Evolutionary conservation across 306 rosid genomes (phyloP), one percentile per base, ranked within the genome.

Genomic region (Prunus persica): DNA sequence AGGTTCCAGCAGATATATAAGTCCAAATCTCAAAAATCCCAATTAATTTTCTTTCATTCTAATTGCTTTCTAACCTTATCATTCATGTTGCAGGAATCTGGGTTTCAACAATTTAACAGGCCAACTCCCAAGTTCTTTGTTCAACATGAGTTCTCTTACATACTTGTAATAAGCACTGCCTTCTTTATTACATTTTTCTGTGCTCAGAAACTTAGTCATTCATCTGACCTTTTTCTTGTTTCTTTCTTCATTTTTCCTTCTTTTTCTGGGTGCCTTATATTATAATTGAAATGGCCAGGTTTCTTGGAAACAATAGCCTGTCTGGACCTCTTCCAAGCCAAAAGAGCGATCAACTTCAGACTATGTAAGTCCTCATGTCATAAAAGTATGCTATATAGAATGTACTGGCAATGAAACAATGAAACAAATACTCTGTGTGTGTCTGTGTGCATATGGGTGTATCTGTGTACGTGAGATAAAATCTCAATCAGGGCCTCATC

Each of bases 231-330:
- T 51, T 49, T 20, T 3, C 2, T 43, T 11, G 52, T 51, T 8
- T 49, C 4, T 16, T 6, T 57, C 24, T 20, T 54, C 9, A 1
- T 38, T 7, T 38, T 38, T 38, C 43, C 2, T 54, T 51, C 22
- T 2, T 24, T 45, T 19, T 11, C 3, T 71, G 51, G 78, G 2
- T 24, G 9, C 55, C 49, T 47, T 66, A 34, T 54, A 18, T 45
- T 32, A 27, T 6, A 13, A n/a, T 18, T 32, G 30, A 15, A 72
- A 46, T 77, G 25, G 14, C 49, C 64, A 82, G 85, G 63, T 82
- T 77, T 77, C 85, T 82, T 77, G 85, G 85, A 67, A 82, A 77
- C 79, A 82, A 77, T 41, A 77, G 79, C 61, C 60, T 82, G 13
- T 71, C 79, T 60, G 85, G 85, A 66, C 54, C 15, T 2, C 81